phyloP scores from a whole-genome alignment of 2,329 filamentous ascomycete genomes.

The Pseudophaeomoniella oleicola region DNA sequence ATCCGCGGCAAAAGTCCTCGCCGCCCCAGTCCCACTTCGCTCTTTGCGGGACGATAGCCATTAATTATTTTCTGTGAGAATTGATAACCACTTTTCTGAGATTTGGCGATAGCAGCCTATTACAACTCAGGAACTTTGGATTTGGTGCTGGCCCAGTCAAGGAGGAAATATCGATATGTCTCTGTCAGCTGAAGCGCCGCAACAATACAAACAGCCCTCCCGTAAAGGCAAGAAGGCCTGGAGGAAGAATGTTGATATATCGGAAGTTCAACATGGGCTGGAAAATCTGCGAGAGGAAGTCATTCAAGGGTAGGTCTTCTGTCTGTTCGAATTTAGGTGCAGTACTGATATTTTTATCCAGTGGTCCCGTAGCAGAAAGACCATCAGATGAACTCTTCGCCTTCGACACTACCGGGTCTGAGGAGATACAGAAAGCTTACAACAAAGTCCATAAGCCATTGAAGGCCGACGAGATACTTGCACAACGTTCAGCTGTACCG shows the following conservation, averaged over 20 bases:
- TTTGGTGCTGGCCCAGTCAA: no score
- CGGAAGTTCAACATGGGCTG: constrained; percentile 69
- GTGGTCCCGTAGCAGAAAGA: constrained; percentile 76
- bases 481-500: constrained; percentile 66
- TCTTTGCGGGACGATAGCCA: no score
- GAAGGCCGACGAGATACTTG: constrained; percentile 84
- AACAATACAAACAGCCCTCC: constrained; percentile 75
- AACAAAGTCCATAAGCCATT: constrained; percentile 61
- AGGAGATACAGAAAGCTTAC: constrained; percentile 48
- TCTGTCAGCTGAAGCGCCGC: constrained; percentile 39
- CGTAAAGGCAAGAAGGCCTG: constrained; percentile 97
- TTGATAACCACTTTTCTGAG: no score
- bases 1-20: no score
- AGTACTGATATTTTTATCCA: constrained; percentile 20
- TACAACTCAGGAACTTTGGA: no score
- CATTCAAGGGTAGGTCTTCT: constrained; percentile 60
- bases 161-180: background rate
- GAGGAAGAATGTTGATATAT: constrained; percentile 94
- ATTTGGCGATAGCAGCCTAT: no score
- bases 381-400: constrained; percentile 71
- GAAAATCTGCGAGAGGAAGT: constrained; percentile 77
- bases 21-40: no score
- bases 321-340: no score
- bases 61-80: no score
- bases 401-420: constrained; percentile 61